Percentiles rank a stretch among this genome's conserved stretches.
phyloP scores from a whole-genome alignment of 352 stramenopile species.

The Pythium vanterpoolii region DNA sequence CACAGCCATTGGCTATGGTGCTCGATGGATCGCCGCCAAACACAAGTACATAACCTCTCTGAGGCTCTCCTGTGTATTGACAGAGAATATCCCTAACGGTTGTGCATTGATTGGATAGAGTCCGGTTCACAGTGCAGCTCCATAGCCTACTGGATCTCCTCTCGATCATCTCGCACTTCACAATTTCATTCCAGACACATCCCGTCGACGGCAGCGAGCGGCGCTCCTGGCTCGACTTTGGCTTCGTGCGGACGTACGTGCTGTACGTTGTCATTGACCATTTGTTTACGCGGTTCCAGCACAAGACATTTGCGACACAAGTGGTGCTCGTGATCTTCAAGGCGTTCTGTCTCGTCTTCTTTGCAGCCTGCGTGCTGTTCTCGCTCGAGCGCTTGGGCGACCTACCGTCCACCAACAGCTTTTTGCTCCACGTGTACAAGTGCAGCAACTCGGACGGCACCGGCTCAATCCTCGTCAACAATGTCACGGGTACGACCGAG shows the following conservation, averaged over 20 bases:
- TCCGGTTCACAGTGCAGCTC: constrained; percentile 55
- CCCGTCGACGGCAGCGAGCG: constrained; percentile 40
- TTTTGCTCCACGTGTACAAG: constrained; percentile 84
- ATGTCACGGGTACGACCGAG: constrained; percentile 40
- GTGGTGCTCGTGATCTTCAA: constrained; percentile 81
- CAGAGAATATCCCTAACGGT: too few relatives aligned
- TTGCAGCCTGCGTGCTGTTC: constrained; percentile 78
- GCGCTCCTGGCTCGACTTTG: constrained; percentile 85
- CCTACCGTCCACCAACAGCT: constrained; percentile 76
- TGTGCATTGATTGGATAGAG: constrained; percentile 28
- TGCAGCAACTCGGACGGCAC: constrained; percentile 52
- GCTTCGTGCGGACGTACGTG: constrained; percentile 84
- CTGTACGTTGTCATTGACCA: constrained; percentile 75
- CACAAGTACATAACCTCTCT: constrained; percentile 66
- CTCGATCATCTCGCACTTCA: constrained; percentile 81
- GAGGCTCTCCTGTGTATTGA: too few relatives aligned
- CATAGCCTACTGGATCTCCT: constrained; percentile 81
- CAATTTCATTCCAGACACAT: constrained; percentile 72
- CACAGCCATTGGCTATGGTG: constrained; percentile 61
- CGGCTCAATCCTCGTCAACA: constrained; percentile 48
- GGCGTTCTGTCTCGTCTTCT: constrained; percentile 73
- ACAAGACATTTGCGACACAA: constrained; percentile 81
- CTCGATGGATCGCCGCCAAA: constrained; percentile 76
- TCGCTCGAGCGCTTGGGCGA: constrained; percentile 84
- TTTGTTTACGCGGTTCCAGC: constrained; percentile 62